These are phyloP conservation scores for Microdochium nivale DNA, from an alignment of 2,329 filamentous ascomycete genomes.

Conservation along the genomic window DNA sequence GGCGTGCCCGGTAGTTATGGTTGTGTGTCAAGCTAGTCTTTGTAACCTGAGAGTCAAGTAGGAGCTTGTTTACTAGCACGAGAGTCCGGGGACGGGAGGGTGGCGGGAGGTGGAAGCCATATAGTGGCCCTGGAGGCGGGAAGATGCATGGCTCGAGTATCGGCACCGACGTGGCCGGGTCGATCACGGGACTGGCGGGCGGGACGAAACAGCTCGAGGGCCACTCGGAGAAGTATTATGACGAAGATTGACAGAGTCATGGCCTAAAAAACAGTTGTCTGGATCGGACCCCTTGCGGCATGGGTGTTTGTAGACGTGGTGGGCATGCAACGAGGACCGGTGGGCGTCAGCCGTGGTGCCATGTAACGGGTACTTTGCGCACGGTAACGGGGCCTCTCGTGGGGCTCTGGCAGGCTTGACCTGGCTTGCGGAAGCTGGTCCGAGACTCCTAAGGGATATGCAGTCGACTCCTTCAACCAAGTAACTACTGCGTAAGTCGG, in stretches of 20 bases:
- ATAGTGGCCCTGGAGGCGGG: not conserved
- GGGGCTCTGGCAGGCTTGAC: not conserved
- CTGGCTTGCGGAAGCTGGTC: not conserved
- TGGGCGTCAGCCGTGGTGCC: not conserved
- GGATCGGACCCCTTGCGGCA: not conserved
- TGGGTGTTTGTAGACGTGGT: not conserved
- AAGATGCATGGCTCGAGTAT: not conserved
- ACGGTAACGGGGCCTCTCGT: not conserved
- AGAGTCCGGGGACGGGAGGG: not conserved
- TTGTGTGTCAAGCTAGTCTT: too few species aligned
- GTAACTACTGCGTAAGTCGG: too few species aligned
- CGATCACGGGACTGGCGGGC: not conserved
- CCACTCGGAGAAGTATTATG: not conserved
- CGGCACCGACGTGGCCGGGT: not conserved
- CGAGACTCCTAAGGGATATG: not conserved
- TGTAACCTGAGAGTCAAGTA: too few species aligned
- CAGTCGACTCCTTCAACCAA: too few species aligned
- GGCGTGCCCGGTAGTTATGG: too few species aligned
- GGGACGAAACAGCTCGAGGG: not conserved
- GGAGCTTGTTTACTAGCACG: not conserved
- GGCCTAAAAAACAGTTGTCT: not conserved
- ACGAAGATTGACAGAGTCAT: not conserved
- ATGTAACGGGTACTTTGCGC: not conserved
- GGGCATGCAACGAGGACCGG: not conserved
- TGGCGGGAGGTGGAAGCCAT: not conserved